Percentiles rank a stretch among this genome's conserved stretches.
phyloP scores from a whole-genome alignment of 2,329 filamentous ascomycete genomes.

The Exophiala bonariae region DNA sequence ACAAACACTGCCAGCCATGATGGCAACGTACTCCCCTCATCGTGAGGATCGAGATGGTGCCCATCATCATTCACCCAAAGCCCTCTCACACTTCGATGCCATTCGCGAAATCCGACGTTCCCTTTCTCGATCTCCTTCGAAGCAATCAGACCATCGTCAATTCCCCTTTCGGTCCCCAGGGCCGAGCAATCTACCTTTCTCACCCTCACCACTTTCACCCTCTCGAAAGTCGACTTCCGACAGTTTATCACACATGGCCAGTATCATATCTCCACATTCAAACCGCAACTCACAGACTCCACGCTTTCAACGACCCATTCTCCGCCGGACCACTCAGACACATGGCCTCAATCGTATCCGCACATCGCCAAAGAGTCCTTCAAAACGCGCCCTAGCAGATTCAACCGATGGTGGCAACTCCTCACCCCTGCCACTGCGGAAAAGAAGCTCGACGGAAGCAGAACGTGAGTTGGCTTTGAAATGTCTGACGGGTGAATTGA shows the following conservation, averaged over 20 bases:
- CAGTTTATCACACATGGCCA: constrained; percentile 53
- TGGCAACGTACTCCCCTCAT: constrained; percentile 50
- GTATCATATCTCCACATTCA: constrained; percentile 54
- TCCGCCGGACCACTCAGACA: constrained; percentile 39
- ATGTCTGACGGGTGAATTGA: constrained; percentile 32
- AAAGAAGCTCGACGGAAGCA: constrained; percentile 41
- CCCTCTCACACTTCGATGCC: constrained; percentile 78
- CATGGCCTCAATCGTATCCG: constrained; percentile 55
- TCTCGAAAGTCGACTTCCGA: constrained; percentile 53
- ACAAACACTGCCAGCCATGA: constrained; percentile 35
- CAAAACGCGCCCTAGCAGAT: constrained; percentile 73
- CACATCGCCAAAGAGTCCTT: constrained; percentile 76
- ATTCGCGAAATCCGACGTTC: constrained; percentile 84
- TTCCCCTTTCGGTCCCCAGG: constrained; percentile 52
- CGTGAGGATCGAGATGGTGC: constrained; percentile 69
- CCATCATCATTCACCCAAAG: constrained; percentile 82
- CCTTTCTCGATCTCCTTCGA: constrained; percentile 90
- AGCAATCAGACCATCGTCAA: constrained; percentile 64
- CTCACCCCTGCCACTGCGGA: constrained; percentile 44
- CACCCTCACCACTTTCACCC: constrained; percentile 59
- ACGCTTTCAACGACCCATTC: constrained; percentile 54
- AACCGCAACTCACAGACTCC: constrained; percentile 67
- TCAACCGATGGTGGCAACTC: constrained; percentile 72
- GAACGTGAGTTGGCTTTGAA: constrained; percentile 49
- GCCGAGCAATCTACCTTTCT: constrained; percentile 47